These are phyloP conservation scores for Penicillium paradoxum DNA, from an alignment of 495 filamentous ascomycete species.

Conservation along the genomic window DNA sequence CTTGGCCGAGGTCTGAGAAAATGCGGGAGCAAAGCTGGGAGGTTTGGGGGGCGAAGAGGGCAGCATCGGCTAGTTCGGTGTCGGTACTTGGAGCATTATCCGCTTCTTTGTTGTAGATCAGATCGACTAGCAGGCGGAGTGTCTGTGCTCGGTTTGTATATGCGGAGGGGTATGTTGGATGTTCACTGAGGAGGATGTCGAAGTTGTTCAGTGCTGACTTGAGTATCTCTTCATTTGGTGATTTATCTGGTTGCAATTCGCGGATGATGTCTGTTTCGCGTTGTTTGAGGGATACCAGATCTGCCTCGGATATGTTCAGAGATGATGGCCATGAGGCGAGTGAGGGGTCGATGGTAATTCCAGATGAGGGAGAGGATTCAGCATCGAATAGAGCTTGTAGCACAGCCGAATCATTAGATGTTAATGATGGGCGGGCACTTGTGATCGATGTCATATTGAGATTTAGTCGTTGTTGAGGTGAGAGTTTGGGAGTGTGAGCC, in stretches of 20 bases:
- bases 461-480: neutral
- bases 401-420: slow-evolving; percentile 63
- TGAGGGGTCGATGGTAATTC: slow-evolving; percentile 48
- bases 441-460: slow-evolving; percentile 38
- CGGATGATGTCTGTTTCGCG: slow-evolving; percentile 30
- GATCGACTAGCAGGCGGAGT: slow-evolving; percentile 46
- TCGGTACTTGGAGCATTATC: neutral
- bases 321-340: slow-evolving; percentile 55
- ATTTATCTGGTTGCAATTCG: slow-evolving; percentile 19
- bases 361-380: slow-evolving; percentile 56
- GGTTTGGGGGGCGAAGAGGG: slow-evolving; percentile 19
- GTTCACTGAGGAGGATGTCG: slow-evolving; percentile 46
- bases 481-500: too few species aligned
- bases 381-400: slow-evolving; percentile 77
- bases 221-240: slow-evolving; percentile 16
- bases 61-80: slow-evolving; percentile 7
- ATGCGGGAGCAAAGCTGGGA: slow-evolving; percentile 30
- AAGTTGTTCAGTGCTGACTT: slow-evolving; percentile 39
- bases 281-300: slow-evolving; percentile 21
- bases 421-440: slow-evolving; percentile 47
- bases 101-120: slow-evolving; percentile 7
- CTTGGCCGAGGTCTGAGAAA: slow-evolving; percentile 57
- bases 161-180: slow-evolving; percentile 67
- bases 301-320: slow-evolving; percentile 22
- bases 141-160: slow-evolving; percentile 76